Percentiles rank a stretch among this genome's conserved stretches.
phyloP scores from a whole-genome alignment of 1,284 basidiomycete genomes.

The Bjerkandera adusta region DNA sequence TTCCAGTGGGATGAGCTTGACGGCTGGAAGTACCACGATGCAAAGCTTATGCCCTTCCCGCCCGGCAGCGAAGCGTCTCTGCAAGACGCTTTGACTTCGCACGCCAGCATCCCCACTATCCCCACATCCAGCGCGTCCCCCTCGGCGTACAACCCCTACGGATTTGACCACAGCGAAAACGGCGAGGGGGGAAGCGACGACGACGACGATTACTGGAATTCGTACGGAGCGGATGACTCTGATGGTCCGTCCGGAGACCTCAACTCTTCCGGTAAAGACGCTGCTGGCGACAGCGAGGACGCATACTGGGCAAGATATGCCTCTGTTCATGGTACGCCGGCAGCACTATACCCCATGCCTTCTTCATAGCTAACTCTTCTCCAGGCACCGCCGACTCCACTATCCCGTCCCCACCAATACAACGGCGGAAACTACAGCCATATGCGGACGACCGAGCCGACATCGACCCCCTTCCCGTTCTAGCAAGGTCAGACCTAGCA shows the following conservation, averaged over 20 bases:
- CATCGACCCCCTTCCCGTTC: conserved; percentile 21
- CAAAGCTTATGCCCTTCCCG: conserved; percentile 72
- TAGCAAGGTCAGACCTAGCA: conserved; percentile 19
- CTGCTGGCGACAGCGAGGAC: conserved; percentile 50
- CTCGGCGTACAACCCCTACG: conserved; percentile 18
- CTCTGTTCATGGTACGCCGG: conserved; percentile 68
- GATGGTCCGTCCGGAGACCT: conserved; percentile 24
- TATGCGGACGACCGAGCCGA: conserved; percentile 13
- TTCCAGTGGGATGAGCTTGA: conserved; percentile 60
- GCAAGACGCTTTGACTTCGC: conserved; percentile 28
- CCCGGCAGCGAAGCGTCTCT: conserved; percentile 42
- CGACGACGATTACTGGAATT: conserved; percentile 65
- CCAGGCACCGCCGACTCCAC: conserved; percentile 41
- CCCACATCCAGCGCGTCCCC: conserved; percentile 16
- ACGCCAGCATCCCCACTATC: conserved; percentile 18
- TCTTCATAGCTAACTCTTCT: neutral
- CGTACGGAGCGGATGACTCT: conserved; percentile 44
- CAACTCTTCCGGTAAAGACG: conserved; percentile 23
- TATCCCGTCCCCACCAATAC: conserved; percentile 34
- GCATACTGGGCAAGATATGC: conserved; percentile 76
- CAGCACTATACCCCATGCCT: conserved; percentile 20
- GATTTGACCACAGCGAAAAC: conserved; percentile 28
- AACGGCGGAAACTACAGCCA: conserved; percentile 26
- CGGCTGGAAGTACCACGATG: conserved; percentile 71
- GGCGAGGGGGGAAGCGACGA: conserved; percentile 46